Evolutionary conservation across 345 rosid genomes (phyloP).

Genomic region (Sapria himalayana): DNA sequence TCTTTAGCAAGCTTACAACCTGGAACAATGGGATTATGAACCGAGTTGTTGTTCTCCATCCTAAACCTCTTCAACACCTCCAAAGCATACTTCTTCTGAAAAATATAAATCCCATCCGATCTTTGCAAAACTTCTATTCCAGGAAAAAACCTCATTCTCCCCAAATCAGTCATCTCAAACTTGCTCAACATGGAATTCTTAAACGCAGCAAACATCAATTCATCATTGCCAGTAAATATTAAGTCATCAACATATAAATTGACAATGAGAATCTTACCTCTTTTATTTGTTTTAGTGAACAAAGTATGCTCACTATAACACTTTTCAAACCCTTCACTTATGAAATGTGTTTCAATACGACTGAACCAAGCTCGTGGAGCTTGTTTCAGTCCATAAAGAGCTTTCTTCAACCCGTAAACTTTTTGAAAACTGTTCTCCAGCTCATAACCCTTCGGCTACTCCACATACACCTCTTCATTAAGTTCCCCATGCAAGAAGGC

Average conservation of each 20-base stretch:
- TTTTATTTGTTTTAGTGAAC: not conserved
- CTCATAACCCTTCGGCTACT: too few relatives aligned
- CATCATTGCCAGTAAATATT: not conserved
- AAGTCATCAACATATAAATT: conserved; percentile 6
- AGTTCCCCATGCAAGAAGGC: too few relatives aligned
- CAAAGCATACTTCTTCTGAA: not conserved
- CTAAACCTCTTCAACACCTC: conserved; percentile 3
- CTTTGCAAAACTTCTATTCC: not conserved
- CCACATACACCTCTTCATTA: too few relatives aligned
- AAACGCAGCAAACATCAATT: not conserved
- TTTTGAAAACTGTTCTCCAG: too few relatives aligned
- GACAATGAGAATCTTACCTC: conserved; percentile 3
- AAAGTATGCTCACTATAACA: not conserved
- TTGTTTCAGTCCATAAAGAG: too few relatives aligned
- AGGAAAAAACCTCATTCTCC: conserved; percentile 1
- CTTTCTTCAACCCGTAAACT: too few relatives aligned
- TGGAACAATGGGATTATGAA: conserved; percentile 3
- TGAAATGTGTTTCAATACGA: too few relatives aligned
- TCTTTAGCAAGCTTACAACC: not conserved
- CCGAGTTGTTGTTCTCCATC: not conserved
- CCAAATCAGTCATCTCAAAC: conserved; percentile 4
- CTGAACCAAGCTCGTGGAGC: too few relatives aligned
- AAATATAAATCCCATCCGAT: not conserved
- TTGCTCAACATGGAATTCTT: not conserved
- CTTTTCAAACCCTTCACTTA: conserved; percentile 1